Evolutionary conservation across 371 early-diverging fungal genomes (phyloP).

Genomic region (Sporodiniella umbellata): DNA sequence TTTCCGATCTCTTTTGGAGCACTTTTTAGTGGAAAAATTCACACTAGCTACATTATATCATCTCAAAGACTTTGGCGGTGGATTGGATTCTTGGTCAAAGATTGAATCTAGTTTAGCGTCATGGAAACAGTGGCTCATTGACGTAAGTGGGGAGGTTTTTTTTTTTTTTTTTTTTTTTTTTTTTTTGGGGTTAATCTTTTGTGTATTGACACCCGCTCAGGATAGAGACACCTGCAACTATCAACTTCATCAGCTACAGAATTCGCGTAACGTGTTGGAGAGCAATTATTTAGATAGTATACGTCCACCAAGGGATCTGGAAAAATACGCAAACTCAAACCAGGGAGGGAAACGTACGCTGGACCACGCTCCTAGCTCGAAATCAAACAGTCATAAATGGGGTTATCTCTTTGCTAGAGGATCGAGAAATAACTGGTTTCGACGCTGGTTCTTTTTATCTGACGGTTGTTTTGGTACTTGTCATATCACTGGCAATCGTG

Average conservation of each 20-base stretch:
- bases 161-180: not conserved
- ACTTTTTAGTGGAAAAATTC: constrained; percentile 21
- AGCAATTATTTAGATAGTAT: constrained; percentile 34
- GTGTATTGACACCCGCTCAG: not conserved
- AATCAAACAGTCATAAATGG: constrained; percentile 12
- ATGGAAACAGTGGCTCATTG: constrained; percentile 28
- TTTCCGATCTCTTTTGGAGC: constrained; percentile 25
- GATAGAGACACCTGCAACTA: constrained; percentile 19
- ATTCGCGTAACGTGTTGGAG: constrained; percentile 25
- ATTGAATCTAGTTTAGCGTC: constrained; percentile 17
- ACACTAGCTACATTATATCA: constrained; percentile 21
- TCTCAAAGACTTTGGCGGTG: constrained; percentile 17
- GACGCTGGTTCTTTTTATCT: constrained; percentile 52
- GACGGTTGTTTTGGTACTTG: constrained; percentile 44
- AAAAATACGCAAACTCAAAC: constrained; percentile 10
- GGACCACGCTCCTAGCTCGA: not conserved
- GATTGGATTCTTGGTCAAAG: constrained; percentile 20
- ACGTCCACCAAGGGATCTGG: constrained; percentile 31
- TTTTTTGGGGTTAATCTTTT: not conserved
- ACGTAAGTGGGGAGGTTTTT: too few species aligned
- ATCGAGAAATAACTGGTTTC: constrained; percentile 31
- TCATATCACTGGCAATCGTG: constrained; percentile 33
- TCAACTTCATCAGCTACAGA: constrained; percentile 55
- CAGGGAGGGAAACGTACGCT: not conserved
- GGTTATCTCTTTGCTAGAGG: constrained; percentile 19